phyloP scores from a whole-genome alignment of 345 rosid genomes.

The Eucalyptus pauciflora region DNA sequence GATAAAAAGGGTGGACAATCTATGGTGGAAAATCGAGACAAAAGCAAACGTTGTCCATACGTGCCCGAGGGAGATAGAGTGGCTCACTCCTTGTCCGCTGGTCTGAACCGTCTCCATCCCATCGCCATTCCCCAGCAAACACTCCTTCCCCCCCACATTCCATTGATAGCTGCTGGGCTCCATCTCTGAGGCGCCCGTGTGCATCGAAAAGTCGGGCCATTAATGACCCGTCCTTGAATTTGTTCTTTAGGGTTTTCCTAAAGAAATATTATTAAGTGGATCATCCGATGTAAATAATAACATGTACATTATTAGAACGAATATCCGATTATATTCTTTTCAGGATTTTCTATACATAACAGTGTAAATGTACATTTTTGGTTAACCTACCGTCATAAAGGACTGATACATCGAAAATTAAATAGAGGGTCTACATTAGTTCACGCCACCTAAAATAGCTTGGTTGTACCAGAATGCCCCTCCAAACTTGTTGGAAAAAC shows the following conservation, averaged over 20 bases:
- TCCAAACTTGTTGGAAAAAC: not conserved
- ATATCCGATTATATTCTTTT: not conserved
- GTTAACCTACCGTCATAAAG: not conserved
- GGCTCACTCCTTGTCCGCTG: not conserved
- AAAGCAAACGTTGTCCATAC: not conserved
- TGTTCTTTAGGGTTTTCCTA: not conserved
- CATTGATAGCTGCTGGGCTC: not conserved
- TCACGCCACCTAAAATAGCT: not conserved
- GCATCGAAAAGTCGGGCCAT: not conserved
- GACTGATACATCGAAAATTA: not conserved
- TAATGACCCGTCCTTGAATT: not conserved
- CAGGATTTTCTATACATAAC: not conserved
- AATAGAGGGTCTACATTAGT: not conserved
- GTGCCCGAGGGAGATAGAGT: not conserved
- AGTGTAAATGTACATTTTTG: not conserved
- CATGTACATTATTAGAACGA: not conserved
- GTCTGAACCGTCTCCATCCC: not conserved
- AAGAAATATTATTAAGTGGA: not conserved
- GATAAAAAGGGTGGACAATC: not conserved
- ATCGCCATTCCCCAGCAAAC: not conserved
- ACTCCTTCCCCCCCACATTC: not conserved
- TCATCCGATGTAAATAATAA: not conserved
- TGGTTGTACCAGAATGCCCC: not conserved
- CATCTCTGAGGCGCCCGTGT: not conserved
- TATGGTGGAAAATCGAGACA: not conserved